These are phyloP conservation scores for Pseudocercospora fijiensis DNA, from an alignment of 2,329 filamentous ascomycete genomes.

Conservation along the genomic window DNA sequence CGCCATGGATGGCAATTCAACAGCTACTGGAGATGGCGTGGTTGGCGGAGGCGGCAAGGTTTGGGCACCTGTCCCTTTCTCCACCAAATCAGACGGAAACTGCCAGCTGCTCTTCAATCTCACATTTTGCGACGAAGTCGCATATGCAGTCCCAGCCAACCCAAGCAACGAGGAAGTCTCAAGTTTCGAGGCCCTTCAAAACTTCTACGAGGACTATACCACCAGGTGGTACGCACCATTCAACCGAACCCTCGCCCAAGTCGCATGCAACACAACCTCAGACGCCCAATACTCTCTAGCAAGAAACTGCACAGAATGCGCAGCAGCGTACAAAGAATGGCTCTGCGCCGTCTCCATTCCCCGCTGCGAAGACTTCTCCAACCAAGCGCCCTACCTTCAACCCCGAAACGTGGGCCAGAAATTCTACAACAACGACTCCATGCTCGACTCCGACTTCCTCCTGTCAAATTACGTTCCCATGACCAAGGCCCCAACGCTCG, in stretches of 20 bases:
- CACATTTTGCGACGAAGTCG: slow-evolving; percentile 82
- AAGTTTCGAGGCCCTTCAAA: slow-evolving; percentile 53
- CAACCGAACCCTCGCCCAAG: slow-evolving; percentile 74
- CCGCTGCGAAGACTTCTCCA: slow-evolving; percentile 80
- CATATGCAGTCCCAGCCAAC: slow-evolving; percentile 88
- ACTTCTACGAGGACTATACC: slow-evolving; percentile 77
- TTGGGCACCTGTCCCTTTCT: slow-evolving; percentile 69
- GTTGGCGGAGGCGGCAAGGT: slow-evolving; percentile 74
- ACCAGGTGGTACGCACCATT: slow-evolving; percentile 71
- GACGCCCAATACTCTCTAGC: slow-evolving; percentile 79
- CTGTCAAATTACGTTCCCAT: slow-evolving; percentile 35
- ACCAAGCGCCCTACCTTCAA: slow-evolving; percentile 56
- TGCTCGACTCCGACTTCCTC: slow-evolving; percentile 29
- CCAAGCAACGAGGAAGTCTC: slow-evolving; percentile 54
- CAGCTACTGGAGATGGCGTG: slow-evolving; percentile 53
- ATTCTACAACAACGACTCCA: slow-evolving; percentile 33
- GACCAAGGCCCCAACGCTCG: slow-evolving; percentile 36
- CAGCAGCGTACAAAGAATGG: slow-evolving; percentile 83
- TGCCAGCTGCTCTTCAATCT: slow-evolving; percentile 85
- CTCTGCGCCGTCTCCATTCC: slow-evolving; percentile 91
- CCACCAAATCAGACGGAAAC: slow-evolving; percentile 77
- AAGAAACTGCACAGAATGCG: slow-evolving; percentile 73
- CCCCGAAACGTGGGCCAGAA: slow-evolving; percentile 66
- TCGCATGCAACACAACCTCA: slow-evolving; percentile 75
- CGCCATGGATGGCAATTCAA: slow-evolving; percentile 59